Evolutionary conservation across 257 asterid genomes (phyloP).

Genomic region (Penstemon davidsonii): DNA sequence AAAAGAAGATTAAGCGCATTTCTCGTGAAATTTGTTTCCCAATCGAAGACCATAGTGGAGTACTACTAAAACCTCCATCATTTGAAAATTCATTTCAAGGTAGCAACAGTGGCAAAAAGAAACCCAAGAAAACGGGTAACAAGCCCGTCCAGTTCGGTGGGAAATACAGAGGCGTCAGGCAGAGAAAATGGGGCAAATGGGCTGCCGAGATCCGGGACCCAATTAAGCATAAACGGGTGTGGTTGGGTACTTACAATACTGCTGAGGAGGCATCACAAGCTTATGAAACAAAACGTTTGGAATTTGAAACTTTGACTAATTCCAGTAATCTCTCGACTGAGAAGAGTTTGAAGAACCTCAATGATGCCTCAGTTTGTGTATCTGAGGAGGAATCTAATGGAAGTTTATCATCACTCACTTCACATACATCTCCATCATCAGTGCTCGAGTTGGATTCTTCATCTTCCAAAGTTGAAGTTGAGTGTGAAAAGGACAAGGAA

Average conservation of each 20-base stretch:
- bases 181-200: slow-evolving; percentile 66
- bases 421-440: slow-evolving; percentile 35
- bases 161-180: slow-evolving; percentile 60
- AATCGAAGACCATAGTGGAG: not conserved
- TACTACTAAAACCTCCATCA: slow-evolving; percentile 16
- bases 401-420: slow-evolving; percentile 36
- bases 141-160: slow-evolving; percentile 23
- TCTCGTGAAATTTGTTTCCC: slow-evolving; percentile 54
- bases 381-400: slow-evolving; percentile 34
- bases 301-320: slow-evolving; percentile 52
- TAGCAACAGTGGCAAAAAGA: slow-evolving; percentile 42
- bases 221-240: slow-evolving; percentile 37
- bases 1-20: slow-evolving; percentile 44
- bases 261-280: slow-evolving; percentile 60
- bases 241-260: slow-evolving; percentile 54
- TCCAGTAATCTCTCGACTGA: slow-evolving; percentile 14
- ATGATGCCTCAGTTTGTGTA: slow-evolving; percentile 8
- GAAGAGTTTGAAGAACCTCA: slow-evolving; percentile 25
- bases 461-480: slow-evolving; percentile 20
- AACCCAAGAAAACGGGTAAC: slow-evolving; percentile 28
- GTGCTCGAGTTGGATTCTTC: slow-evolving; percentile 38
- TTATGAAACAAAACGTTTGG: slow-evolving; percentile 63
- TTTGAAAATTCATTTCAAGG: slow-evolving; percentile 44
- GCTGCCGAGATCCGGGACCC: slow-evolving; percentile 73
- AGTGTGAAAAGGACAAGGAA: slow-evolving; percentile 1